These are phyloP conservation scores for Pseudophaeomoniella oleicola DNA, from an alignment of 2,329 filamentous ascomycete genomes.

Conservation along the genomic window DNA sequence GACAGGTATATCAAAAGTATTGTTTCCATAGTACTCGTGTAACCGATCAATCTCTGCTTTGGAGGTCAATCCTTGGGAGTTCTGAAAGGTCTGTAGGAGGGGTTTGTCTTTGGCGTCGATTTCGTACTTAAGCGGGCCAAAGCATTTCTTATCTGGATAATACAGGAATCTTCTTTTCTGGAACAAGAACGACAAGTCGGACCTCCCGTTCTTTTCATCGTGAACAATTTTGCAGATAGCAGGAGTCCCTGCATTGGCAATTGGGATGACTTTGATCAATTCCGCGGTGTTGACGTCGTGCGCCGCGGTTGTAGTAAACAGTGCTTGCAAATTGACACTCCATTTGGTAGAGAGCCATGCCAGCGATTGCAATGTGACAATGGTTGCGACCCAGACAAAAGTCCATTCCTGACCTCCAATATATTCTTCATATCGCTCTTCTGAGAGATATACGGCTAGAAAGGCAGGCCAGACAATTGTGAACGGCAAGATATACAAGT, in stretches of 20 bases:
- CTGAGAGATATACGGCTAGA: constrained; percentile 69
- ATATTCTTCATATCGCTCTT: constrained; percentile 75
- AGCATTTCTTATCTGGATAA: constrained; percentile 54
- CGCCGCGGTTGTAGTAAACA: constrained; percentile 65
- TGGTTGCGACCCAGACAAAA: constrained; percentile 80
- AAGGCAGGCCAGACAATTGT: constrained; percentile 84
- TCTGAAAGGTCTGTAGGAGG: constrained; percentile 61
- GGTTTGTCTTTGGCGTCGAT: constrained; percentile 81
- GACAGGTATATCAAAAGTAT: constrained; percentile 95
- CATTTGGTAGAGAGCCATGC: constrained; percentile 95
- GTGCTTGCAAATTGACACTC: constrained; percentile 74
- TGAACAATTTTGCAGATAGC: constrained; percentile 74
- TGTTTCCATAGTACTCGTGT: constrained; percentile 86
- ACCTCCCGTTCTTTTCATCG: constrained; percentile 61
- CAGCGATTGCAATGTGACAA: constrained; percentile 75
- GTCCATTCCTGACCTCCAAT: constrained; percentile 96
- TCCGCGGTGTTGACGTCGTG: constrained; percentile 57
- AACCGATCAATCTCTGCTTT: constrained; percentile 64
- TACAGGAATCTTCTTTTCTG: constrained; percentile 96
- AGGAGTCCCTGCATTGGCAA: constrained; percentile 73
- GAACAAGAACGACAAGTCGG: constrained; percentile 79
- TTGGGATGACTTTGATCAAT: constrained; percentile 83
- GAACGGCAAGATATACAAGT: constrained; percentile 90
- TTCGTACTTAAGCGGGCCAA: constrained; percentile 66
- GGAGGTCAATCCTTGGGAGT: constrained; percentile 58